A percentile compares a stretch with the other conserved stretches of the same genome.
Evolutionary conservation across 352 stramenopile genomes (phyloP).

Genomic region (Globisporangium splendens): DNA sequence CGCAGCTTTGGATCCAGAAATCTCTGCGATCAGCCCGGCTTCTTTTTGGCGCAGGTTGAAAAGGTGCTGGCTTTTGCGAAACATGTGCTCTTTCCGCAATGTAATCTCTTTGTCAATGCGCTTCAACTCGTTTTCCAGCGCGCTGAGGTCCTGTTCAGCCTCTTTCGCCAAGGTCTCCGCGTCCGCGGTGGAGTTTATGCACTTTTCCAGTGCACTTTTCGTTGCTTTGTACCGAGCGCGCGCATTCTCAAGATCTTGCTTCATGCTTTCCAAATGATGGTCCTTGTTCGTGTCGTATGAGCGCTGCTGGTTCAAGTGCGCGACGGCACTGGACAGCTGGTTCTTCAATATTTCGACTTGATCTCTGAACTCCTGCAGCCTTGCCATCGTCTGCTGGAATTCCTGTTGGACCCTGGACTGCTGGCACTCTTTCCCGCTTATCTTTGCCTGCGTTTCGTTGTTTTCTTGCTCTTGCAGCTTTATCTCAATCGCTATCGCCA

Average conservation of each 20-base stretch:
- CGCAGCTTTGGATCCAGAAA: conserved; percentile 87
- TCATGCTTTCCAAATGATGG: conserved; percentile 75
- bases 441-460: conserved; percentile 66
- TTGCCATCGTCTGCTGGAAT: conserved; percentile 44
- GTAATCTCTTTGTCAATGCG: conserved; percentile 74
- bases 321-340: conserved; percentile 86
- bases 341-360: conserved; percentile 93
- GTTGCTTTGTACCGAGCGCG: conserved; percentile 75
- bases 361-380: conserved; percentile 82
- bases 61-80: conserved; percentile 88
- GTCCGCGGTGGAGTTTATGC: conserved; percentile 68
- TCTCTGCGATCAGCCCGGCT: conserved; percentile 87
- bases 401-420: conserved; percentile 74
- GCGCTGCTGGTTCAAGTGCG: conserved; percentile 77
- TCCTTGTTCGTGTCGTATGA: conserved; percentile 76
- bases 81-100: conserved; percentile 91
- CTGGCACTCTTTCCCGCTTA: conserved; percentile 63
- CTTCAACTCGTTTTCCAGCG: conserved; percentile 60
- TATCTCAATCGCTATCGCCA: conserved; percentile 20
- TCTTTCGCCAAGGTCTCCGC: conserved; percentile 83
- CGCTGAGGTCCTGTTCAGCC: conserved; percentile 70
- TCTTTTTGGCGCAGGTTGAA: conserved; percentile 87
- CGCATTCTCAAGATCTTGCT: conserved; percentile 64
- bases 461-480: conserved; percentile 88
- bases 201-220: conserved; percentile 74